Evolutionary conservation across 345 rosid genomes (phyloP).

Genomic region (Ailanthus altissimus): DNA sequence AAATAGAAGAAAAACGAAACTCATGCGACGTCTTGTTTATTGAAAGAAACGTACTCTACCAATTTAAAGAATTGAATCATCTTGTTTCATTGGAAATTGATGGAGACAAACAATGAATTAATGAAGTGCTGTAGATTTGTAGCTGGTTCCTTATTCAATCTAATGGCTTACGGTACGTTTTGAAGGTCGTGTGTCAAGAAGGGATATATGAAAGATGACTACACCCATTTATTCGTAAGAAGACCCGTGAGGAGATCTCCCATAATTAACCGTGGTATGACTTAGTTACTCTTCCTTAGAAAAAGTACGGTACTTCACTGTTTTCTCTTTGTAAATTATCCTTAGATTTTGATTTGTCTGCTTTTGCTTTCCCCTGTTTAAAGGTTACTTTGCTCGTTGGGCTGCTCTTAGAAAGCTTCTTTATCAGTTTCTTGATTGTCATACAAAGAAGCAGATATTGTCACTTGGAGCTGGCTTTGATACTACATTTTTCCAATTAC

Average conservation of each 20-base stretch:
- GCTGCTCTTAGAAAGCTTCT: conserved; percentile 88
- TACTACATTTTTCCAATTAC: conserved; percentile 83
- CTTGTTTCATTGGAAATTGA: background rate
- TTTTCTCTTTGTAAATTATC: background rate
- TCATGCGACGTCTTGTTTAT: background rate
- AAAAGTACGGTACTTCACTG: background rate
- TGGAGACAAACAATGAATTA: background rate
- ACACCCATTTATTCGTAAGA: conserved; percentile 77
- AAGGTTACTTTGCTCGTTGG: conserved; percentile 96
- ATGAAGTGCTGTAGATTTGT: too few species aligned
- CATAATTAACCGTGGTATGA: conserved; percentile 83
- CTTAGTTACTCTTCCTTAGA: background rate
- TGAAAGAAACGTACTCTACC: background rate
- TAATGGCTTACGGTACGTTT: background rate
- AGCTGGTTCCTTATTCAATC: background rate
- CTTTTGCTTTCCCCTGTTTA: conserved; percentile 4
- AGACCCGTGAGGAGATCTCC: conserved; percentile 92
- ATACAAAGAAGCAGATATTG: conserved; percentile 71
- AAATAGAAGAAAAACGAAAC: background rate
- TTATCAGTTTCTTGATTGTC: conserved; percentile 69
- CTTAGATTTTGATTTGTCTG: background rate
- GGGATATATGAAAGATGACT: conserved; percentile 94
- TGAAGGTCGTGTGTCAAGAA: conserved; percentile 84
- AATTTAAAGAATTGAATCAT: background rate
- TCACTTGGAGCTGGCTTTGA: conserved; percentile 98